Conservation (phyloP, 2,329 filamentous ascomycete genomes). For the Fusarium subtropicale region DNA sequence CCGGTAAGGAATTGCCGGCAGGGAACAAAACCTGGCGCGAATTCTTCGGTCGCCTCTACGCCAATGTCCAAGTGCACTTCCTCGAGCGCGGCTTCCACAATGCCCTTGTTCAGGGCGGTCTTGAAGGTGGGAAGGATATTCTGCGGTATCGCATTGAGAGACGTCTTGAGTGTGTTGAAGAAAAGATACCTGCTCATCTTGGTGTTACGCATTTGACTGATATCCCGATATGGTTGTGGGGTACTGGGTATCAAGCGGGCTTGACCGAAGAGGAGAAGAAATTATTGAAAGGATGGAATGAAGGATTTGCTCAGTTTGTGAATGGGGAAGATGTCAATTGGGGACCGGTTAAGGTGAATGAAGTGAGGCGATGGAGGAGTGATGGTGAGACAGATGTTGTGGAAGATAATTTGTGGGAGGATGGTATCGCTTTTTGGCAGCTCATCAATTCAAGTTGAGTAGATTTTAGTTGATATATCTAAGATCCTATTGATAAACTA, state of each 20-base stretch:
- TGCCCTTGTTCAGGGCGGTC: background rate
- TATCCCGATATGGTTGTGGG: background rate
- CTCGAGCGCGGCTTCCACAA: background rate
- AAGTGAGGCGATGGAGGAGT: background rate
- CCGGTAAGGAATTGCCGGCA: background rate
- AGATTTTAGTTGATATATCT: no score
- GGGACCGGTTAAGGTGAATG: rapidly evolving
- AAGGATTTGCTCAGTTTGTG: background rate
- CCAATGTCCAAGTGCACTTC: background rate
- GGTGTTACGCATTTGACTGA: background rate
- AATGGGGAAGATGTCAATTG: background rate
- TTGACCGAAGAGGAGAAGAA: background rate
- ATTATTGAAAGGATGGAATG: background rate
- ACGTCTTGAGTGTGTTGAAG: background rate
- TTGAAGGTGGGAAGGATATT: background rate
- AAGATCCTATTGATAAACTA: no score
- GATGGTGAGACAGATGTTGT: background rate
- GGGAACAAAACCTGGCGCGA: background rate
- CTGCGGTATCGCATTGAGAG: background rate
- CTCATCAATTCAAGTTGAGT: background rate
- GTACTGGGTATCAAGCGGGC: rapidly evolving
- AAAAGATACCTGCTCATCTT: background rate
- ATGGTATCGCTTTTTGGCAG: background rate
- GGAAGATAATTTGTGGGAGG: rapidly evolving
- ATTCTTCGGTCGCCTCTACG: background rate